Conservation (phyloP, 306 rosid genomes). For the Spatholobus suberectus region DNA sequence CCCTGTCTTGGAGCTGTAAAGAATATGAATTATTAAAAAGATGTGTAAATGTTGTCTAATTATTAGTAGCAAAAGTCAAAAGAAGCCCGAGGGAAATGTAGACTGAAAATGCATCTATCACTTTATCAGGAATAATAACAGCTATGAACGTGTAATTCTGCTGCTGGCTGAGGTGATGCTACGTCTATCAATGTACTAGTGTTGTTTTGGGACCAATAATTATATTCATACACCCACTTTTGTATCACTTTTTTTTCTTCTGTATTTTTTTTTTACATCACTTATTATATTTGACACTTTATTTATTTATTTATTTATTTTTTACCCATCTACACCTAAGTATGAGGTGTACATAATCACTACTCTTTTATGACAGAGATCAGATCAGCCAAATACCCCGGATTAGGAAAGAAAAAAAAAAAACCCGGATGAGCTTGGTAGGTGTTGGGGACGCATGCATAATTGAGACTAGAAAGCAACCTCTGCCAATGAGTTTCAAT, state of each 20-base stretch:
- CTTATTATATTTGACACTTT: too few species aligned
- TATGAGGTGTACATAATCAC: neutral
- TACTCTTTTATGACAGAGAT: neutral
- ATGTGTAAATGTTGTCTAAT: conserved; percentile 27
- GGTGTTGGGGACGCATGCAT: conserved; percentile 38
- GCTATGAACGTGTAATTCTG: conserved; percentile 30
- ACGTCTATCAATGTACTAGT: conserved; percentile 15
- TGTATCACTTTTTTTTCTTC: neutral
- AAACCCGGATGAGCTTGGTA: neutral
- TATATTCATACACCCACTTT: too few species aligned
- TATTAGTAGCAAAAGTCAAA: conserved; percentile 32
- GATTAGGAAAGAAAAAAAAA: too few species aligned
- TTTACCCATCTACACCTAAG: too few species aligned
- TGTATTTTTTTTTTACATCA: too few species aligned
- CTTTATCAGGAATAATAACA: conserved; percentile 34
- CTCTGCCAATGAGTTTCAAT: conserved; percentile 31
- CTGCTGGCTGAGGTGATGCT: conserved; percentile 21
- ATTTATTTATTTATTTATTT: too few species aligned
- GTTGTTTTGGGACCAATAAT: neutral
- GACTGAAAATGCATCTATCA: neutral
- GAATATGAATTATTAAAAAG: conserved; percentile 39
- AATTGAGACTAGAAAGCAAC: conserved; percentile 46
- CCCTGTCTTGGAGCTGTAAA: conserved; percentile 26
- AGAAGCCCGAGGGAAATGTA: neutral
- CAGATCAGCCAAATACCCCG: neutral